A percentile compares a stretch with the other conserved stretches of the same genome.
Evolutionary conservation across 345 rosid species (phyloP).

Genomic region (thale cress (Arabidopsis thaliana)): DNA sequence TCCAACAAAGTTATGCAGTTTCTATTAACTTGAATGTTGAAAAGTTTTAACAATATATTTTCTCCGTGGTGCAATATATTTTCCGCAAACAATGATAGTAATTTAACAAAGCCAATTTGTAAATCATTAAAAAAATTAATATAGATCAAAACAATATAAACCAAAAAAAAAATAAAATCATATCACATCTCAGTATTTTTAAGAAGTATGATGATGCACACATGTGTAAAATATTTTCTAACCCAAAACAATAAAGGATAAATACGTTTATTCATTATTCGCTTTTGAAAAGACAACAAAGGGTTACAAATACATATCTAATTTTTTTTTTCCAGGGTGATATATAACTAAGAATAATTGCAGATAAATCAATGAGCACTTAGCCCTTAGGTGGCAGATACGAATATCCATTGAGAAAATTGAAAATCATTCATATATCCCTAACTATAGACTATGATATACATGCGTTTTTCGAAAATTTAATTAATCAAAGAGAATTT

Average conservation of each 20-base stretch:
- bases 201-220: too few species aligned
- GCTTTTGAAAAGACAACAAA: not conserved
- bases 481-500: not conserved
- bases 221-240: not conserved
- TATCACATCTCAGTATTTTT: too few species aligned
- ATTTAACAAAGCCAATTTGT: not conserved
- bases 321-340: too few species aligned
- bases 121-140: not conserved
- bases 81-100: not conserved
- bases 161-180: too few species aligned
- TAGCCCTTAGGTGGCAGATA: too few species aligned
- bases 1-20: not conserved
- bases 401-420: too few species aligned
- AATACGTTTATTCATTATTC: not conserved
- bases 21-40: not conserved
- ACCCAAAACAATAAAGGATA: not conserved
- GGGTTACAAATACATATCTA: not conserved
- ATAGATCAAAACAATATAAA: not conserved
- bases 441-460: not conserved
- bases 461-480: not conserved
- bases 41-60: not conserved
- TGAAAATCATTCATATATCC: too few species aligned
- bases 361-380: too few species aligned
- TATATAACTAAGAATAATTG: too few species aligned
- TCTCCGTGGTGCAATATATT: not conserved